Base-by-base conservation (phyloP, 306 rosid species). In the Begonia fuchsioides region DNA sequence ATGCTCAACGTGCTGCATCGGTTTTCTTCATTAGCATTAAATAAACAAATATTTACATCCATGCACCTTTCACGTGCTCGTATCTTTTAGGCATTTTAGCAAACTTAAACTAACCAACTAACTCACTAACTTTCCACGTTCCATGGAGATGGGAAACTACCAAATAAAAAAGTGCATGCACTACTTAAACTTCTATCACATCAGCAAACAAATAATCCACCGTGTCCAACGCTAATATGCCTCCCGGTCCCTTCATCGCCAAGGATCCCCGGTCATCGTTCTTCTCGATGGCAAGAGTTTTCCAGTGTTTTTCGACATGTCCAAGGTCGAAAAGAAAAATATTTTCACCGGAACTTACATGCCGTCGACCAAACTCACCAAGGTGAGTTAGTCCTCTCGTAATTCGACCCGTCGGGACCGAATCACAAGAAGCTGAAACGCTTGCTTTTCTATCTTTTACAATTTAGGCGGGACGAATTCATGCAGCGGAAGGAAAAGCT, bases 351-450 rank as follows among this genome's bases (percentile, higher is more conserved):
- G 98, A 0, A 90, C 95, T 17, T 90, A 15, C 71, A 75, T 85
- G 85, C 98, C 98, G 0, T 75, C 80, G 11, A 49, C 78, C 0
- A 71, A 90, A 1, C 82, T 90, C 76, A 90, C 98, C 51, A 94
- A 11, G 95, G 98, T 3, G 67, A 85, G 79, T 51, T 95, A 8
- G 56, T 68, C 13, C 86, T 90, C 16, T 81, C 98, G 3, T 90
- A 90, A 49, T 77, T 90, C 3, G 98, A 90, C 59, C 98, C 98
- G 0, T 64, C 95, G 35, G 98, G 85, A 43, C 83, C 87, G 11
- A 59, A 46, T 17, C 98, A 90, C 76, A 75, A 32, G 5, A 71
- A 58, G 55, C 82, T 90, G 20, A 90, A 90, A 48, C 57, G 55
- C 2, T 46, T 90, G 13, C 0, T 90, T 17, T 90, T 84, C 67